Conservation (phyloP, 371 early-diverging fungal species). For the Mucor circinelloides region DNA sequence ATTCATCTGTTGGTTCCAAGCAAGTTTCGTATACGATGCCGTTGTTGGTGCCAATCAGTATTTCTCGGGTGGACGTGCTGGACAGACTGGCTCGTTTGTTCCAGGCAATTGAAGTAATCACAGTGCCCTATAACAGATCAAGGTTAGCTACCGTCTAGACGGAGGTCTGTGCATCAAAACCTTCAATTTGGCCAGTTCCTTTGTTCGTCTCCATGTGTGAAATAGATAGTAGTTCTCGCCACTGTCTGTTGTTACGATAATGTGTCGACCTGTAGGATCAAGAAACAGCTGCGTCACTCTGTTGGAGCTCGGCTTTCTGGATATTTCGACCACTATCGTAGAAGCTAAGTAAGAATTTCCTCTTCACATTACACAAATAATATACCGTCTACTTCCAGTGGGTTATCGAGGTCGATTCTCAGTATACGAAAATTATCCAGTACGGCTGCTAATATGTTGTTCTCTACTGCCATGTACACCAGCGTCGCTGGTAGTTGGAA, state of each 20-base stretch:
- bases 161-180: slow-evolving; percentile 34
- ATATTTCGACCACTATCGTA: slow-evolving; percentile 75
- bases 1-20: slow-evolving; percentile 81
- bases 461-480: slow-evolving; percentile 73
- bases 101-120: slow-evolving; percentile 89
- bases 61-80: slow-evolving; percentile 74
- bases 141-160: no score
- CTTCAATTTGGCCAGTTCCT: slow-evolving; percentile 68
- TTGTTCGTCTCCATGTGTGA: slow-evolving; percentile 77
- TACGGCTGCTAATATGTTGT: slow-evolving; percentile 77
- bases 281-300: slow-evolving; percentile 74
- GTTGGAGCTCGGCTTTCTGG: slow-evolving; percentile 64
- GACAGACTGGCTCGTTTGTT: slow-evolving; percentile 66
- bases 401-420: slow-evolving; percentile 71
- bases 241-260: slow-evolving; percentile 82
- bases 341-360: slow-evolving; percentile 28
- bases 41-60: slow-evolving; percentile 84
- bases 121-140: slow-evolving; percentile 74
- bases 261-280: slow-evolving; percentile 87
- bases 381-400: slow-evolving; percentile 44
- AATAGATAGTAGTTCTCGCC: slow-evolving; percentile 88
- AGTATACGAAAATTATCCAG: slow-evolving; percentile 67
- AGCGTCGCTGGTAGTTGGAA: slow-evolving; percentile 76
- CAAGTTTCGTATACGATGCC: slow-evolving; percentile 89
- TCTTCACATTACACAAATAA: background rate